Evolutionary conservation across 2,329 filamentous ascomycete species (phyloP), one percentile per base, ranked within the genome.

Genomic region (Scedosporium aurantiacum): DNA sequence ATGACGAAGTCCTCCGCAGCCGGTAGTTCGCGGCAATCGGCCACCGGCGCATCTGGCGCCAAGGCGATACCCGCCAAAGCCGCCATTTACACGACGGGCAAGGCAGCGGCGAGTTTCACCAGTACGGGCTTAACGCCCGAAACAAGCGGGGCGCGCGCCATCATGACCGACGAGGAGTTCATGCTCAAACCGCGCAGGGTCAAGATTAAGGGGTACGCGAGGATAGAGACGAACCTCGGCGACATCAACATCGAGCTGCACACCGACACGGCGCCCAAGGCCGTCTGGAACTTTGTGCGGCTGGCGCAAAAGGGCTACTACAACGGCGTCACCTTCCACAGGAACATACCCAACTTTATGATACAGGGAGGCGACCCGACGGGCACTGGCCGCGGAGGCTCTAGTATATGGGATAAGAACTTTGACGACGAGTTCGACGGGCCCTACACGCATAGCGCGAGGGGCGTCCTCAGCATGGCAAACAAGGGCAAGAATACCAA

Each of bases 401-500:
- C 85, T 57, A 95, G 89, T 68, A 86, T 96, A 63, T 99, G 94
- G 94, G 90, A 90, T 63, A 96, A 95, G 74, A 90, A 91, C 64
- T 99, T 99, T 69, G 81, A 88, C 60, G 94, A 99, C 72, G 94
- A 99, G 71, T 88, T 97, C 64, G 91, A 97, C 16, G 91, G 92
- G 0, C 91, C 93, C 0, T 74, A 91, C 47, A 88, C 87, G n/a
- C 94, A 99, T 68, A 88, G 91, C 69, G 76, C 81, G 0, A 81
- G 92, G 28, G 94, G 94, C 12, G 83, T 92, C 0, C 70, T 95
- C 27, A 91, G 88, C 66, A 99, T 99, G 94, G 94, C 94, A 47
- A 99, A 99, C 74, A 99, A 99, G 72, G 94, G 94, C 63, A 97
- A 97, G 70, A 93, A 97, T 70, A 97, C 93, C 23, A 99, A 99